phyloP scores from a whole-genome alignment of 768 basidiomycete species.

The Lactarius hatsudake region DNA sequence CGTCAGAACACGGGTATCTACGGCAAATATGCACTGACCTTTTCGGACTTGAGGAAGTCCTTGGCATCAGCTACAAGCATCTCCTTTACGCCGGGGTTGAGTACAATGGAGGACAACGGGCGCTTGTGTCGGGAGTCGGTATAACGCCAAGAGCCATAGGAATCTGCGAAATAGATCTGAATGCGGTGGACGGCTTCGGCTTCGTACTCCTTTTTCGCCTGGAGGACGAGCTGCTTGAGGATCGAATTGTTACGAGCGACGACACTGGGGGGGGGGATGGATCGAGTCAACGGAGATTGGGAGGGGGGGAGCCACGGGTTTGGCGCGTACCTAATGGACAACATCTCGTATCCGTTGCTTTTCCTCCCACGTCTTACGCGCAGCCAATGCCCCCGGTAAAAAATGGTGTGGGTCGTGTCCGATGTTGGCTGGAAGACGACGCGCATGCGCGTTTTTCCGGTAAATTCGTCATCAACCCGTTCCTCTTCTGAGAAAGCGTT shows the following conservation, averaged over 20 bases:
- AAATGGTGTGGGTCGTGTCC: slow-evolving; percentile 87
- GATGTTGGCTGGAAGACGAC: slow-evolving; percentile 87
- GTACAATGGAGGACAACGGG: slow-evolving; percentile 83
- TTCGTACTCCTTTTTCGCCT: slow-evolving; percentile 88
- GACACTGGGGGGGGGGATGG: slow-evolving; percentile 48
- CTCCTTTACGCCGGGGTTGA: slow-evolving; percentile 87
- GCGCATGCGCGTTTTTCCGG: slow-evolving; percentile 69
- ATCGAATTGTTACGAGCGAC: slow-evolving; percentile 81
- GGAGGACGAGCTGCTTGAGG: slow-evolving; percentile 83
- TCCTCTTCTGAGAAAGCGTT: slow-evolving; percentile 58
- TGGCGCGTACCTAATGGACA: slow-evolving; percentile 66
- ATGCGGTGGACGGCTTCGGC: slow-evolving; percentile 84
- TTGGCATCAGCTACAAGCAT: slow-evolving; percentile 79
- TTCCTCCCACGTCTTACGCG: slow-evolving; percentile 70
- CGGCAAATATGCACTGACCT: slow-evolving; percentile 42
- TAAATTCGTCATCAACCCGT: slow-evolving; percentile 45
- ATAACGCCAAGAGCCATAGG: slow-evolving; percentile 85
- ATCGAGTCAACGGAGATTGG: slow-evolving; percentile 5
- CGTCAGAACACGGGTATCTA: slow-evolving; percentile 12
- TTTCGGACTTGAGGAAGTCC: slow-evolving; percentile 82
- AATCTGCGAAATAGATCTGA: slow-evolving; percentile 87
- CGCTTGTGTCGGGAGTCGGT: slow-evolving; percentile 85
- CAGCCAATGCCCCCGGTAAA: slow-evolving; percentile 82
- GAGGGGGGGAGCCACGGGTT: slow-evolving; percentile 12
- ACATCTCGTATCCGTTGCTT: slow-evolving; percentile 66